Evolutionary conservation across 2,329 filamentous ascomycete genomes (phyloP), one percentile per base, ranked within the genome.

Genomic region (Aspergillus sp.): DNA sequence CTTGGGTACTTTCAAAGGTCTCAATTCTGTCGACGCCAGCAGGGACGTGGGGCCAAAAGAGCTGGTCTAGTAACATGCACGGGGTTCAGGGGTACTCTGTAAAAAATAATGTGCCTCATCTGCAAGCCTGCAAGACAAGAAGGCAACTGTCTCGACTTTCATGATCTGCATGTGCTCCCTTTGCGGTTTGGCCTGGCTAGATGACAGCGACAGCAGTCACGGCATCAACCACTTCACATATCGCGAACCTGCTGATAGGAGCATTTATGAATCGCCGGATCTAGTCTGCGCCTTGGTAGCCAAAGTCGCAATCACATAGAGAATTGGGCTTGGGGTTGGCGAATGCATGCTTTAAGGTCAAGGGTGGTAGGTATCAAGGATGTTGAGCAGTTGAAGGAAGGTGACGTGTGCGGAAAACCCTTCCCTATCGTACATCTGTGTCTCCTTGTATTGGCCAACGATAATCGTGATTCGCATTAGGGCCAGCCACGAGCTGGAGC

Each of bases 1-100:
- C 23, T 45, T 41, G 17, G 31, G 43, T 31, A 49, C 34, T 43
- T 34, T 57, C 17, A 31, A 25, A 47, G 60, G 50, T 51, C 38
- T 57, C 41, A 64, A 56, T 52, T 25, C 46, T 54, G 52, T 49
- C 47, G 58, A 45, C 64, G 48, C 38, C 50, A 51, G 46, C 57
- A 62, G 38, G 56, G 54, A 56, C 61, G 52, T 64, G 61, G 62
- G 62, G 46, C 56, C 50, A 57, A 19, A 34, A 54, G 46, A 52
- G 30, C 43, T 54, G 54, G 54, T 66, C 60, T 64, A 49, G 49
- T 62, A 60, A 47, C 59, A 69, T 69, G 68, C 65, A 70, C 50
- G 59, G 62, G 55, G 66, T 43, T 63, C 66, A 69, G 62, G 68
- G 68, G 62, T 64, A 57, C 58, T 50, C 45, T 61, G 50, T 49